These are phyloP conservation scores for Lumnitzera racemosa DNA, from an alignment of 345 rosid species.

Conservation along the genomic window DNA sequence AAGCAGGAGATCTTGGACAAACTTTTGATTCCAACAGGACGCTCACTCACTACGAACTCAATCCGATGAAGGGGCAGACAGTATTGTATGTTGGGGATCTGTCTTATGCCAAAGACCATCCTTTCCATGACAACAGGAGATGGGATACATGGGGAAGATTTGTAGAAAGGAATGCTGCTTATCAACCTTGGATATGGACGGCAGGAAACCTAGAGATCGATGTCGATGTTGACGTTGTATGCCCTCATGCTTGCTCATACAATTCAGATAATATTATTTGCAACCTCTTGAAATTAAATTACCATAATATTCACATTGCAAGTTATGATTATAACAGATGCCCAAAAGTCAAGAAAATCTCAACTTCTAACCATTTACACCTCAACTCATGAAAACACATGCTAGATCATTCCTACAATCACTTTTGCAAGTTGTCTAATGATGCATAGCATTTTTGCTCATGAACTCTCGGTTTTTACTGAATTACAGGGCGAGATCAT, in stretches of 20 bases:
- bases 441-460: not conserved
- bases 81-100: slow-evolving; percentile 41
- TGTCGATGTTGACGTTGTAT: slow-evolving; percentile 23
- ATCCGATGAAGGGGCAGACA: slow-evolving; percentile 38
- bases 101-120: slow-evolving; percentile 37
- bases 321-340: no score
- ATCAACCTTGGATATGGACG: slow-evolving; percentile 43
- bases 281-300: no score
- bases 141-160: slow-evolving; percentile 49
- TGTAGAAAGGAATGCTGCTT: slow-evolving; percentile 31
- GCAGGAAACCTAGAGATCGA: slow-evolving; percentile 48
- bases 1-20: slow-evolving; percentile 44
- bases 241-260: not conserved
- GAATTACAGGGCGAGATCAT: slow-evolving; percentile 26
- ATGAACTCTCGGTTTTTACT: not conserved
- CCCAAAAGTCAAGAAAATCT: no score
- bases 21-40: slow-evolving; percentile 40
- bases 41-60: slow-evolving; percentile 30
- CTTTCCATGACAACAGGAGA: slow-evolving; percentile 29
- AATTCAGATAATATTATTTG: not conserved
- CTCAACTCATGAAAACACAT: no score
- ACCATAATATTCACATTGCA: no score
- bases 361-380: no score
- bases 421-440: no score
- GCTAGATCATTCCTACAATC: not conserved